Evolutionary conservation across 1,139 yeast species (phyloP).

Genomic region (Nakaseomyces nivariensis): DNA sequence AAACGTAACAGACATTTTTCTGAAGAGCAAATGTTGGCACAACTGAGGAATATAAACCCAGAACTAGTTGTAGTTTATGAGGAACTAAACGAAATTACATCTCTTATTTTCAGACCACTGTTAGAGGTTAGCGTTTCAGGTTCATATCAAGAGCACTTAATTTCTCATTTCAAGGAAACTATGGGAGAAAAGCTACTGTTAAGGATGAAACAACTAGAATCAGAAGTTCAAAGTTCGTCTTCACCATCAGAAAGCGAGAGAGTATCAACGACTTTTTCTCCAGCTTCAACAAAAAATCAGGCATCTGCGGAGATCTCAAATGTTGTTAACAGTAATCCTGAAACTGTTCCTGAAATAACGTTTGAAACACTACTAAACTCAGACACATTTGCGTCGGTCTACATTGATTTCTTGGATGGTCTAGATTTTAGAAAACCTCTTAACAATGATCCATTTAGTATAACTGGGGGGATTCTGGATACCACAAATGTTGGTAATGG

Average conservation of each 20-base stretch:
- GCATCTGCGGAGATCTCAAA: neutral
- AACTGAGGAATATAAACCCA: neutral
- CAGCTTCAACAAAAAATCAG: neutral
- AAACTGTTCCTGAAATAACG: neutral
- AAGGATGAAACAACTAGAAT: slow-evolving; percentile 1
- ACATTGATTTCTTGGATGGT: neutral
- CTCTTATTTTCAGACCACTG: neutral
- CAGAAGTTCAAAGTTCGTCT: slow-evolving; percentile 1
- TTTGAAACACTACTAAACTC: slow-evolving; percentile 1
- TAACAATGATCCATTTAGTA: neutral
- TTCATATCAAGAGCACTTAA: neutral
- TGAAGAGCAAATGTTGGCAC: neutral
- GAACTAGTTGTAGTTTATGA: neutral
- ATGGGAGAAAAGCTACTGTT: neutral
- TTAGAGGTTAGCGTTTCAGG: neutral
- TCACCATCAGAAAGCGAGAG: neutral
- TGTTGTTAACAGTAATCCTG: neutral
- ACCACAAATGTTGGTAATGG: neutral
- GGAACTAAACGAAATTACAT: neutral
- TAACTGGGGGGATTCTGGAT: neutral
- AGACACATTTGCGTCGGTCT: neutral
- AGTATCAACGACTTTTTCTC: neutral
- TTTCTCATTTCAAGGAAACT: neutral
- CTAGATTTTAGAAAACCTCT: slow-evolving; percentile 1
- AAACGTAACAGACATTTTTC: neutral